A percentile compares a stretch with the other conserved stretches of the same genome.
These are phyloP conservation scores for Hygrocybe coccinea DNA, from an alignment of 768 basidiomycete species.

Conservation along the genomic window DNA sequence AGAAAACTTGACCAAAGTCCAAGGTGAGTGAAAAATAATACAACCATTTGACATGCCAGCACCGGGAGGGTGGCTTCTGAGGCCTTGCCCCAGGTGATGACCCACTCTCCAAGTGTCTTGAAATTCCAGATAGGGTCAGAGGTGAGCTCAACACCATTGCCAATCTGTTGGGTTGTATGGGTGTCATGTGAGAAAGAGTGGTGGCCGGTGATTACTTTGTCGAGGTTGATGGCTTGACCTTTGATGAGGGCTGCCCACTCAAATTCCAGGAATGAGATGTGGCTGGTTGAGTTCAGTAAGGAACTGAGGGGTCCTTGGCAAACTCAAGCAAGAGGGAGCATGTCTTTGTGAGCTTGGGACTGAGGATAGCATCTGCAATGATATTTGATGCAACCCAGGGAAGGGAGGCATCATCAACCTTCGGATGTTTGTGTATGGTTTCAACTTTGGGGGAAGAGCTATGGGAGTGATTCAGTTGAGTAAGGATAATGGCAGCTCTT, in stretches of 20 bases:
- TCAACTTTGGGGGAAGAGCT: not conserved
- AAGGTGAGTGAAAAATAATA: too few species aligned
- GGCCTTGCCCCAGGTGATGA: not conserved
- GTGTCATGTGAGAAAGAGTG: slow-evolving; percentile 10
- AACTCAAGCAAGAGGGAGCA: slow-evolving; percentile 1
- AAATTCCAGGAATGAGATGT: not conserved
- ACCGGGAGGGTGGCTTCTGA: not conserved
- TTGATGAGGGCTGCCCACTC: not conserved
- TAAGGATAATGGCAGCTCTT: not conserved
- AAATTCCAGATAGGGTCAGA: slow-evolving; percentile 3
- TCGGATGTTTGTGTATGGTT: not conserved
- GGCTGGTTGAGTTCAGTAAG: too few species aligned
- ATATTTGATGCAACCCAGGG: not conserved
- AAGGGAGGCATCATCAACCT: not conserved
- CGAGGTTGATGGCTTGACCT: slow-evolving; percentile 21
- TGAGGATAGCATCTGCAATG: not conserved
- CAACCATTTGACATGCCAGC: too few species aligned
- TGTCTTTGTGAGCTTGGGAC: too few species aligned
- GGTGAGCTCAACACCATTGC: slow-evolving; percentile 14
- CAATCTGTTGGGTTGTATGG: not conserved
- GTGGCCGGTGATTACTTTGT: slow-evolving; percentile 16
- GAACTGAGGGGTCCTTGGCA: not conserved
- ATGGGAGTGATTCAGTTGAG: not conserved
- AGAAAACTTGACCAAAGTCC: too few species aligned
- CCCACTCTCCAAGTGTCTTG: not conserved